phyloP scores from a whole-genome alignment of 352 stramenopile genomes.

The Globisporangium viniferum region DNA sequence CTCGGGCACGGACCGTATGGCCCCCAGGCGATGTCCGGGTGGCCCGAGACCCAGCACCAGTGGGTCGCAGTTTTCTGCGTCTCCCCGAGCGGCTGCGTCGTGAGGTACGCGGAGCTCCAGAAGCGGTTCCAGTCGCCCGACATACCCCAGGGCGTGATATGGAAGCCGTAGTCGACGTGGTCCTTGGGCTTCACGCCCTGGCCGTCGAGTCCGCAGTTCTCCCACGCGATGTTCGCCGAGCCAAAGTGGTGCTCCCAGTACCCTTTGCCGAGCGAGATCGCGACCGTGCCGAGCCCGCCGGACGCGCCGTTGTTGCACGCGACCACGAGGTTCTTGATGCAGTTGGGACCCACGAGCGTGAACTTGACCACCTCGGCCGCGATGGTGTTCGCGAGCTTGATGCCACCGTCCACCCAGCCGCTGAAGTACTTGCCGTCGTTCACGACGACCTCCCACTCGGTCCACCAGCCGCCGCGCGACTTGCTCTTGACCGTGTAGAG shows the following conservation, averaged over 20 bases:
- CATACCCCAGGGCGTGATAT: background rate
- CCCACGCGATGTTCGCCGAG: background rate
- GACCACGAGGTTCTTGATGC: constrained; percentile 1
- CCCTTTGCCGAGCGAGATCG: constrained; percentile 3
- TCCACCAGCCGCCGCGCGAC: background rate
- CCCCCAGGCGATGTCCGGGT: background rate
- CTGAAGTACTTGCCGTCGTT: background rate
- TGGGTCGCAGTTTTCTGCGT: background rate
- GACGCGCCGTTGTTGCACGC: constrained; percentile 7
- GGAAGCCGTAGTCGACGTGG: constrained; percentile 1
- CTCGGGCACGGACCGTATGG: background rate
- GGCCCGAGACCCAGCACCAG: background rate
- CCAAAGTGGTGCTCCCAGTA: constrained; percentile 6
- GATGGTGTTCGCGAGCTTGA: constrained; percentile 6
- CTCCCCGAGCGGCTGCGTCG: background rate
- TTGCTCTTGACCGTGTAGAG: constrained; percentile 7
- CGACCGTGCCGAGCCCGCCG: background rate
- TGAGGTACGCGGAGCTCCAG: constrained; percentile 7
- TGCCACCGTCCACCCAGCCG: background rate
- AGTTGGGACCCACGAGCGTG: background rate
- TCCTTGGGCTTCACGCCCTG: constrained; percentile 1
- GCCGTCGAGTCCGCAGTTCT: background rate
- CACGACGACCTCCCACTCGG: background rate
- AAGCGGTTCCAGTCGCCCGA: constrained; percentile 5
- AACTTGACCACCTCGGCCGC: constrained; percentile 1